These are phyloP conservation scores for Ganoderma meredithae DNA, from an alignment of 1,284 basidiomycete species.

Conservation along the genomic window DNA sequence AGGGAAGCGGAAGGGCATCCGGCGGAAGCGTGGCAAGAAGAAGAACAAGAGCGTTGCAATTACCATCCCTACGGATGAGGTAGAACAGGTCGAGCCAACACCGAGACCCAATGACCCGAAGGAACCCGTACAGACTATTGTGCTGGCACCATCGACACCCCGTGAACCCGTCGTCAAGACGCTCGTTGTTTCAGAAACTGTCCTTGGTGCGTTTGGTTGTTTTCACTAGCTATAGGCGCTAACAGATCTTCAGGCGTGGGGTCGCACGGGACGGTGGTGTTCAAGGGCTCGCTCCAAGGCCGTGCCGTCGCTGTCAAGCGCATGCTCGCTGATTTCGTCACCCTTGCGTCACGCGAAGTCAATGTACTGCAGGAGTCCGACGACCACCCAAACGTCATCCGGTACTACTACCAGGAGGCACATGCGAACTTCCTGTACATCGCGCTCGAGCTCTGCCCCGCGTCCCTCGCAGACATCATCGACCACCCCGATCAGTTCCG, in stretches of 20 bases:
- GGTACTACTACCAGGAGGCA: slow-evolving; percentile 97
- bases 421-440: slow-evolving; percentile 96
- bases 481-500: slow-evolving; percentile 82
- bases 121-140: slow-evolving; percentile 29
- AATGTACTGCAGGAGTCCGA: slow-evolving; percentile 95
- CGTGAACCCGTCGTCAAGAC: slow-evolving; percentile 46
- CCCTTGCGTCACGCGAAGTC: slow-evolving; percentile 94
- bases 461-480: slow-evolving; percentile 92
- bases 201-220: slow-evolving; percentile 66
- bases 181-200: slow-evolving; percentile 76
- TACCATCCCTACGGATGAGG: slow-evolving; percentile 33
- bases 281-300: slow-evolving; percentile 93
- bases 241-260: slow-evolving; percentile 75
- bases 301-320: slow-evolving; percentile 98
- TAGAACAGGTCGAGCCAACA: slow-evolving; percentile 42
- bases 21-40: slow-evolving; percentile 54
- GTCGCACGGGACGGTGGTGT: slow-evolving; percentile 96
- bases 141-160: slow-evolving; percentile 40
- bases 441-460: slow-evolving; percentile 95
- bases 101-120: slow-evolving; percentile 37
- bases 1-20: slow-evolving; percentile 49
- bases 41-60: slow-evolving; percentile 45
- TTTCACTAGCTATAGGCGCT: background rate
- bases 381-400: slow-evolving; percentile 98
- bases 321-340: slow-evolving; percentile 94